Evolutionary conservation across 495 filamentous ascomycete genomes (phyloP).

Genomic region (Chaetomium tenue): DNA sequence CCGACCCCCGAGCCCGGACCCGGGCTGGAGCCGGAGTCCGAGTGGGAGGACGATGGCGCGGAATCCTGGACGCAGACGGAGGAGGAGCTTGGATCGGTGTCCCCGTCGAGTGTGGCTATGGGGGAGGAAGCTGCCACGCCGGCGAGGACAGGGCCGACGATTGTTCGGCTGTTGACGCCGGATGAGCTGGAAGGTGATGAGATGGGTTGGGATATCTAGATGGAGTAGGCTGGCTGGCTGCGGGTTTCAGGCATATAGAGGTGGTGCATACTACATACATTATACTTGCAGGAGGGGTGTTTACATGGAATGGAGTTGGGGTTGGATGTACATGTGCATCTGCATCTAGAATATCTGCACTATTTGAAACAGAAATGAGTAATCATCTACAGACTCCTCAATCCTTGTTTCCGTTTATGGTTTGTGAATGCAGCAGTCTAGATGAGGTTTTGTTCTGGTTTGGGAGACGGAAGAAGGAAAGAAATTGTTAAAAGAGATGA

Average conservation of each 20-base stretch:
- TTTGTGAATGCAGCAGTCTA: background rate
- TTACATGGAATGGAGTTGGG: background rate
- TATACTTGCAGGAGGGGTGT: background rate
- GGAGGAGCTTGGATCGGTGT: background rate
- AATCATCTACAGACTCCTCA: background rate
- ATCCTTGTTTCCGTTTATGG: background rate
- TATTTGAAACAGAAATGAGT: constrained; percentile 2
- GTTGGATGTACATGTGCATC: background rate
- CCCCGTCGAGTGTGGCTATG: background rate
- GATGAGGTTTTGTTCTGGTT: no score
- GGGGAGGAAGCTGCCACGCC: background rate
- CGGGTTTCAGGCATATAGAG: no score
- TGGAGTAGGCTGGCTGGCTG: background rate
- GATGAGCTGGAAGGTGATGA: constrained; percentile 1
- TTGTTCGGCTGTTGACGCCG: constrained; percentile 9
- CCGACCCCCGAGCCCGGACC: background rate
- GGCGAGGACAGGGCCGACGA: constrained; percentile 6
- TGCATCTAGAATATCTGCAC: background rate
- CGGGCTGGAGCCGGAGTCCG: no score
- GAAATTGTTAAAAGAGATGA: no score
- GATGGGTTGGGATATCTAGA: background rate
- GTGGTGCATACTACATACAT: background rate
- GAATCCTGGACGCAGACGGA: background rate
- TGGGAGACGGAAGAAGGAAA: no score
- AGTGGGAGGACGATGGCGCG: background rate